Evolutionary conservation across 805 yeast genomes (phyloP).

Genomic region (Candida suzukii): DNA sequence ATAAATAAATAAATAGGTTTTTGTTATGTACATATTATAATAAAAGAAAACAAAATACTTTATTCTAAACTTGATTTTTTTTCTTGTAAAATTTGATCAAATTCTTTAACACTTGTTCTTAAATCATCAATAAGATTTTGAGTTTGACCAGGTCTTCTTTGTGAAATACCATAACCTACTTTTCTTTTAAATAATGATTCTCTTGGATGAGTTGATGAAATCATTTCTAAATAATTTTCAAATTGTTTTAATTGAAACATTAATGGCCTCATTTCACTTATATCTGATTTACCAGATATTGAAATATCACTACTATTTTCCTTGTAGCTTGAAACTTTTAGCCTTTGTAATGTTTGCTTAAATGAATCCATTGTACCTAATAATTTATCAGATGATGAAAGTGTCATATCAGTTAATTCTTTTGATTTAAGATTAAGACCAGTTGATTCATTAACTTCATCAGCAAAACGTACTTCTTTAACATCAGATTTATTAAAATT

Average conservation of each 20-base stretch:
- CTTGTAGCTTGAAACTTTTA: slow-evolving; percentile 19
- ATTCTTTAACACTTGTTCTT: slow-evolving; percentile 16
- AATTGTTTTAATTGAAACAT: slow-evolving; percentile 25
- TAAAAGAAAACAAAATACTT: too few species aligned
- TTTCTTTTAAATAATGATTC: slow-evolving; percentile 24
- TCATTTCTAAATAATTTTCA: slow-evolving; percentile 24
- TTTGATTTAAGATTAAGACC: not conserved
- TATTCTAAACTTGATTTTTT: too few species aligned
- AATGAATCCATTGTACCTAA: slow-evolving; percentile 21
- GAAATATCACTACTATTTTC: slow-evolving; percentile 6
- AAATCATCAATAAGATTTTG: slow-evolving; percentile 21
- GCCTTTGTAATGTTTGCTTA: slow-evolving; percentile 18
- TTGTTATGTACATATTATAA: too few species aligned
- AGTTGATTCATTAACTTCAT: slow-evolving; percentile 7
- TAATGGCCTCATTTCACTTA: slow-evolving; percentile 29
- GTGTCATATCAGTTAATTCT: slow-evolving; percentile 7
- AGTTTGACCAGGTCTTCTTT: slow-evolving; percentile 5
- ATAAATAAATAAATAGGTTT: too few species aligned
- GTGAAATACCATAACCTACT: slow-evolving; percentile 9
- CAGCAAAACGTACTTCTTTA: slow-evolving; percentile 19
- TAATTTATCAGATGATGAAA: slow-evolving; percentile 8
- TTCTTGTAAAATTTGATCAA: slow-evolving; percentile 6
- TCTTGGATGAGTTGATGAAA: slow-evolving; percentile 27
- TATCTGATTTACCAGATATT: slow-evolving; percentile 6
- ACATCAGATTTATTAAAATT: slow-evolving; percentile 1